These are phyloP conservation scores for Persicaria maculosa DNA, from an alignment of 148 eudicot species.

Conservation along the genomic window DNA sequence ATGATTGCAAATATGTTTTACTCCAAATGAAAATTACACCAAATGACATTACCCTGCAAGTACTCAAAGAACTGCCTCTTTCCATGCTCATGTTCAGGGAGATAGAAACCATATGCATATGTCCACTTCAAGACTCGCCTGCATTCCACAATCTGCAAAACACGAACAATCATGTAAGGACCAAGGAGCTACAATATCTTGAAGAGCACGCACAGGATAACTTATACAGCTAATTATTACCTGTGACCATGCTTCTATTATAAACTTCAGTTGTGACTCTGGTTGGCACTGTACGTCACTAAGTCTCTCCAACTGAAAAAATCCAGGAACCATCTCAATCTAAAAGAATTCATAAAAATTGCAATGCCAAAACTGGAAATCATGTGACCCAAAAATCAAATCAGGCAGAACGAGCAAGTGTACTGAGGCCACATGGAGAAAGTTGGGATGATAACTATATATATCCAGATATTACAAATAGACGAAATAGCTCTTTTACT, in stretches of 20 bases:
- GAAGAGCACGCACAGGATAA: neutral
- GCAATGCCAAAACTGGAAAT: neutral
- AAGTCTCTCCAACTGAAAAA: slow-evolving; percentile 31
- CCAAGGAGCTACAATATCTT: neutral
- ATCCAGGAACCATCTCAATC: neutral
- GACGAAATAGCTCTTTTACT: neutral
- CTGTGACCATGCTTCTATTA: slow-evolving; percentile 87
- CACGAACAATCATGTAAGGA: neutral
- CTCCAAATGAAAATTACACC: neutral
- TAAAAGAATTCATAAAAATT: neutral
- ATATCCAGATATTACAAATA: neutral
- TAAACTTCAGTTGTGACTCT: slow-evolving; percentile 76
- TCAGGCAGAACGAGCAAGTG: neutral
- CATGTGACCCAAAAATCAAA: too few relatives aligned
- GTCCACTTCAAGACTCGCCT: slow-evolving; percentile 93
- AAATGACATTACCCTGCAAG: slow-evolving; percentile 44
- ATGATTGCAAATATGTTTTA: neutral
- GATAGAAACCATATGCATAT: slow-evolving; percentile 86
- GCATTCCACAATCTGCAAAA: slow-evolving; percentile 83
- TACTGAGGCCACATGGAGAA: neutral
- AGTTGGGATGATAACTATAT: neutral
- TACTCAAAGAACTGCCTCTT: slow-evolving; percentile 84
- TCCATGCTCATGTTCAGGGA: slow-evolving; percentile 65
- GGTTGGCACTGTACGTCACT: slow-evolving; percentile 75
- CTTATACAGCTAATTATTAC: slow-evolving; percentile 21